phyloP scores from a whole-genome alignment of 108 stramenopile genomes.

The Cylindrotheca fusiformis region DNA sequence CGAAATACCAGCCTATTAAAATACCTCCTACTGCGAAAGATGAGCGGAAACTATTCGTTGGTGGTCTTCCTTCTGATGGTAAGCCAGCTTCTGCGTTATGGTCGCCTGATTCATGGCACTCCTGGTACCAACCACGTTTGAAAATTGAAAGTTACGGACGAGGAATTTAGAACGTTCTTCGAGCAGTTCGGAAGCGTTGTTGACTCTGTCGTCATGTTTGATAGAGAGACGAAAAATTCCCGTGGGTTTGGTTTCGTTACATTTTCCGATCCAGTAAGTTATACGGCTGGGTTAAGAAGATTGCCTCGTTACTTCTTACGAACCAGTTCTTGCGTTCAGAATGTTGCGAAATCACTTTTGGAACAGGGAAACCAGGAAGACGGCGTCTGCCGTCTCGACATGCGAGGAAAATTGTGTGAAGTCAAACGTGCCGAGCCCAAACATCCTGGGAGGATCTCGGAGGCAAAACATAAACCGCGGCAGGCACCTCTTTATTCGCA shows the following conservation, averaged over 20 bases:
- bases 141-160: constrained; percentile 52
- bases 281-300: neutral
- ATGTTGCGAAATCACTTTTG: constrained; percentile 13
- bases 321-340: too few relatives aligned
- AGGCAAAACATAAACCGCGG: neutral
- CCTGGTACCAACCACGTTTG: neutral
- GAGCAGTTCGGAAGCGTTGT: constrained; percentile 68
- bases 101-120: neutral
- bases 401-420: constrained; percentile 68
- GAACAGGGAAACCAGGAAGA: constrained; percentile 11
- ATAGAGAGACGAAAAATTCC: constrained; percentile 69
- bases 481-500: neutral
- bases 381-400: constrained; percentile 46
- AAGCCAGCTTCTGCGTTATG: neutral
- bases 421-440: constrained; percentile 68
- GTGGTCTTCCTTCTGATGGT: constrained; percentile 28
- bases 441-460: neutral
- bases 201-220: constrained; percentile 78
- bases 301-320: neutral
- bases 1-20: neutral
- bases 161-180: constrained; percentile 63
- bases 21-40: constrained; percentile 59
- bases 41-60: constrained; percentile 73
- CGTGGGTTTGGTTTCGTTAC: constrained; percentile 95
- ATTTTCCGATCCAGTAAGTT: constrained; percentile 55